Evolutionary conservation across 495 filamentous ascomycete genomes (phyloP).

Genomic region (Hyaloscypha bicolor): DNA sequence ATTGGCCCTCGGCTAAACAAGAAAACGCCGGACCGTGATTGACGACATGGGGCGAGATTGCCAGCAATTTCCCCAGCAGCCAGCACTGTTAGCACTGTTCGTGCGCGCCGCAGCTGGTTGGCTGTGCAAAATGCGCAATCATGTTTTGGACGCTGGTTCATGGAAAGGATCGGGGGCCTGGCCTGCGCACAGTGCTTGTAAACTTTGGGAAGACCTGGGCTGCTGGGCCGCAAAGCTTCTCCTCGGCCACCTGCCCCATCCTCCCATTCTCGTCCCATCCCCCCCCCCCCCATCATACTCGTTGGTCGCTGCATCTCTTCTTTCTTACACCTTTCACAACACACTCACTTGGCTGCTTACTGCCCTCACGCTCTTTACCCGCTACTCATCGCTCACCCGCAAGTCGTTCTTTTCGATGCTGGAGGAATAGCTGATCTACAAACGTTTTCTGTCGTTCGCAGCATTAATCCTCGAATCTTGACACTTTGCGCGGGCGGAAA

Average conservation of each 20-base stretch:
- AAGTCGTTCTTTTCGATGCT: conserved; percentile 24
- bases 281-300: conserved; percentile 1
- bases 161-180: too few relatives aligned
- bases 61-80: conserved; percentile 20
- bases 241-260: background rate
- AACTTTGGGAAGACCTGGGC: too few relatives aligned
- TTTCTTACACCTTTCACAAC: conserved; percentile 22
- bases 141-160: background rate
- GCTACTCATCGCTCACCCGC: conserved; percentile 15
- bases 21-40: conserved; percentile 14
- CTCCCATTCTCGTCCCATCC: background rate
- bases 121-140: background rate
- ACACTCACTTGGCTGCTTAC: conserved; percentile 16
- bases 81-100: conserved; percentile 23
- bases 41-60: conserved; percentile 12
- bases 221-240: background rate
- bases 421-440: background rate
- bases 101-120: conserved; percentile 10
- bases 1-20: conserved; percentile 1
- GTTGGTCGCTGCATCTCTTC: conserved; percentile 17
- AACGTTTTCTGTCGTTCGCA: background rate
- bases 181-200: too few relatives aligned
- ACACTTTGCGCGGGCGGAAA: conserved; percentile 5
- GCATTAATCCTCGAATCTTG: background rate
- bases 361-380: conserved; percentile 18